phyloP scores from a whole-genome alignment of 2,329 filamentous ascomycete species.

The Leptographium lundbergii region DNA sequence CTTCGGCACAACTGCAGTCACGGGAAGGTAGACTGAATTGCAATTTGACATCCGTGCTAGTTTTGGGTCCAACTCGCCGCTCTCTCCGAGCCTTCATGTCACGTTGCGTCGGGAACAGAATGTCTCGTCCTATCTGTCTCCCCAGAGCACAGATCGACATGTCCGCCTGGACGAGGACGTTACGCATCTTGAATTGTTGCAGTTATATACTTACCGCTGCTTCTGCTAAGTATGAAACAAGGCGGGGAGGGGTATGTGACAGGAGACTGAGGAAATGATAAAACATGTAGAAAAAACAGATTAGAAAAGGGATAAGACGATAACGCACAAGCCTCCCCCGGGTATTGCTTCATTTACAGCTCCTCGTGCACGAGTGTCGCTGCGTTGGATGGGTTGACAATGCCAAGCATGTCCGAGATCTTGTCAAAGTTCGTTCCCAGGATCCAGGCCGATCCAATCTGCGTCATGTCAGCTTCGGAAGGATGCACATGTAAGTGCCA shows the following conservation, averaged over 20 bases:
- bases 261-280: neutral
- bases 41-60: slow-evolving; percentile 99
- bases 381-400: neutral
- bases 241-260: neutral
- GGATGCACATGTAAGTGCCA: neutral
- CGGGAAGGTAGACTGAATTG: slow-evolving; percentile 58
- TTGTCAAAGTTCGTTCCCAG: slow-evolving; percentile 76
- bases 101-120: neutral
- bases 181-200: neutral
- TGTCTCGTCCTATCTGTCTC: neutral
- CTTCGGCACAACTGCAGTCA: slow-evolving; percentile 98
- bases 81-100: neutral
- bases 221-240: neutral
- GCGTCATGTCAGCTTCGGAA: slow-evolving; percentile 1
- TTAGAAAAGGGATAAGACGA: neutral
- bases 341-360: slow-evolving; percentile 13
- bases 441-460: slow-evolving; percentile 69
- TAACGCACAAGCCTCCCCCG: neutral
- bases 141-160: neutral
- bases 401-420: slow-evolving; percentile 30
- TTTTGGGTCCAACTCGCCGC: neutral
- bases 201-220: neutral
- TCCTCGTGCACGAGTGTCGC: slow-evolving; percentile 17
- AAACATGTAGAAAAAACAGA: neutral
- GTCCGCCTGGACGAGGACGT: neutral